phyloP scores from a whole-genome alignment of 208 protist species.

The Wallacemonas rigidus region DNA sequence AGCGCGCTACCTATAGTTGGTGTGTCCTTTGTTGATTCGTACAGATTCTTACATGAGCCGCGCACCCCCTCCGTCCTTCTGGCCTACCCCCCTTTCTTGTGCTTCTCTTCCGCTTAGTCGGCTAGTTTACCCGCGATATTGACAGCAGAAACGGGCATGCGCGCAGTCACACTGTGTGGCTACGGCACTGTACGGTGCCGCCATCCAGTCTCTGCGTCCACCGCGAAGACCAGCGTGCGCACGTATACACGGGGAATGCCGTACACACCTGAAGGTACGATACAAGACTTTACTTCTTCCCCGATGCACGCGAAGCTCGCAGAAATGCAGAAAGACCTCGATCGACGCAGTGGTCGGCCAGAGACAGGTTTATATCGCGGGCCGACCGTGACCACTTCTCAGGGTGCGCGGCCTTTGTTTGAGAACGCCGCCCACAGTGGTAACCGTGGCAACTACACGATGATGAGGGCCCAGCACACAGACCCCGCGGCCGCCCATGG shows the following conservation, averaged over 20 bases:
- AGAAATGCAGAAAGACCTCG: conserved; percentile 59
- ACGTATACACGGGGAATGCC: conserved; percentile 57
- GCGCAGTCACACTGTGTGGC: no score
- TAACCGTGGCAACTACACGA: conserved; percentile 6
- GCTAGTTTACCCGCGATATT: no score
- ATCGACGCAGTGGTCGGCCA: conserved; percentile 34
- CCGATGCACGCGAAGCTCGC: conserved; percentile 45
- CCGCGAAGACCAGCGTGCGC: not conserved
- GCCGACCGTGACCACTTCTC: conserved; percentile 44
- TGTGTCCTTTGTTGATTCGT: no score
- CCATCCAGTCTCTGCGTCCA: no score
- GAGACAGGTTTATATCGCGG: conserved; percentile 52
- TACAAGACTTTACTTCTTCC: conserved; percentile 71
- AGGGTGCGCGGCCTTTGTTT: conserved; percentile 44
- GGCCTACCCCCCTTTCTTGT: no score
- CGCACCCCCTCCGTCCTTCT: no score
- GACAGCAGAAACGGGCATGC: no score
- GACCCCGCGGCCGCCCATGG: not conserved
- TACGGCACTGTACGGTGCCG: no score
- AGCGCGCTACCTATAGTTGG: no score
- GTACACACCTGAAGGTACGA: conserved; percentile 60
- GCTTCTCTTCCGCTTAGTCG: no score
- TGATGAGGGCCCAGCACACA: not conserved
- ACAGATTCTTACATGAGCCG: no score
- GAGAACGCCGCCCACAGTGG: conserved; percentile 17